Evolutionary conservation across 768 basidiomycete species (phyloP), one percentile per base, ranked within the genome.

Genomic region (Cystofilobasidium bisporidii): DNA sequence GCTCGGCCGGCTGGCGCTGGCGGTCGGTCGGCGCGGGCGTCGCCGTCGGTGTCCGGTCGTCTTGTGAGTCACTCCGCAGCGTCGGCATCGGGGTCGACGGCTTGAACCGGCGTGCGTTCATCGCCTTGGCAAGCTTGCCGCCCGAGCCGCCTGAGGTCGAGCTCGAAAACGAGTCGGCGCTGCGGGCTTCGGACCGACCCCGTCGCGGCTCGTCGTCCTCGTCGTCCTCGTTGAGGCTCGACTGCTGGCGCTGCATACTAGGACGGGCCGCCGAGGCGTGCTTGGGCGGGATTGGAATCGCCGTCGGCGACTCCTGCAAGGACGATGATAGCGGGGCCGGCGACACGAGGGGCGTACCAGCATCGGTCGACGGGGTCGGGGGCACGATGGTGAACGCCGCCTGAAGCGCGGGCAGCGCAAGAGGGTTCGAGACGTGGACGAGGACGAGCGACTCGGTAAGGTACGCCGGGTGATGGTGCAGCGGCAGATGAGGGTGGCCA

Each of bases 201-300:
- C 67, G 60, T 30, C 61, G 60, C 11, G 61, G 61, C 33, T 56
- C 60, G n/a, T 56, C 65, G 26, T 62, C 66, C 36, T 40, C 66
- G 22, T 58, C 56, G 36, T 55, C 65, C 11, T 60, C 45, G 22
- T 64, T 32, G 10, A 40, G 40, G 50, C 26, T 40, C 22, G 43
- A 43, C 14, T 43, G 9, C 20, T 43, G 43, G 43, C 36, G n/a
- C 26, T 55, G 22, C 15, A 40, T 30, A 3, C n/a, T 22, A 26
- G 63, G 32, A 8, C 32, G n/a, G 58, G 10, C 36, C 33, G 32
- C 18, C n/a, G 22, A 36, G 5, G 36, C 56, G 26, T 33, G 28
- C 36, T 47, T 14, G 22, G 18, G 41, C 15, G 64, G 56, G 41
- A 24, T 59, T 17, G 45, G 15, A 24, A 33, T 66, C 20, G 28